A percentile compares a stretch with the other conserved stretches of the same genome.
Evolutionary conservation across 345 rosid genomes (phyloP).

Genomic region (Rhodamnia rubescens): DNA sequence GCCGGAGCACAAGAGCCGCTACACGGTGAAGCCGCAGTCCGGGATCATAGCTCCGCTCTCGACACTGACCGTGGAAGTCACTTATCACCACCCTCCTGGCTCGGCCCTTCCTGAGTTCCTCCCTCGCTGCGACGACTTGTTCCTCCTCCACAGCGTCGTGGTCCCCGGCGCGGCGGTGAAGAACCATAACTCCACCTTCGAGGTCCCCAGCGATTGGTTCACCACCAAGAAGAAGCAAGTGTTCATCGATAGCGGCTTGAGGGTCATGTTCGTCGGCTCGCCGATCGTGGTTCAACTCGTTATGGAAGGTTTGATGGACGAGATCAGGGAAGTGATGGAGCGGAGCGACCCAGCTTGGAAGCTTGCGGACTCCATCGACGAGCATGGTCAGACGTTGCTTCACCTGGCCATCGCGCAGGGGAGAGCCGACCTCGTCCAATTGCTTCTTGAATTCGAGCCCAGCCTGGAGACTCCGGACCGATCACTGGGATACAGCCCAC

Average conservation of each 20-base stretch:
- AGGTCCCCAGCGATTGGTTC: constrained; percentile 54
- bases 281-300: constrained; percentile 36
- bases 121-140: constrained; percentile 32
- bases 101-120: constrained; percentile 20
- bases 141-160: constrained; percentile 54
- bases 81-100: constrained; percentile 23
- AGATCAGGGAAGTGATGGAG: constrained; percentile 48
- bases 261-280: constrained; percentile 49
- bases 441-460: constrained; percentile 44
- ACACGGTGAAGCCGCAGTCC: constrained; percentile 37
- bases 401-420: constrained; percentile 41
- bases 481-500: constrained; percentile 18
- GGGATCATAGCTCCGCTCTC: constrained; percentile 48
- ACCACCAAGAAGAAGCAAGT: constrained; percentile 53
- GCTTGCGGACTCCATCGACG: constrained; percentile 27
- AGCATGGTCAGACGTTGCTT: constrained; percentile 34
- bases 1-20: constrained; percentile 27
- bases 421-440: constrained; percentile 40
- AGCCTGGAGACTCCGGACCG: constrained; percentile 26
- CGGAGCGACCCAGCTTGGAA: constrained; percentile 36
- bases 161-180: constrained; percentile 46
- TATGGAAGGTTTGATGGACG: constrained; percentile 38
- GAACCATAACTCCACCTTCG: constrained; percentile 20
- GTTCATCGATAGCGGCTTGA: constrained; percentile 45
- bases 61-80: constrained; percentile 28